Percentiles rank a stretch among this genome's conserved stretches.
Conservation (phyloP, 352 stramenopile species). For the Phytophthora tentaculata region DNA sequence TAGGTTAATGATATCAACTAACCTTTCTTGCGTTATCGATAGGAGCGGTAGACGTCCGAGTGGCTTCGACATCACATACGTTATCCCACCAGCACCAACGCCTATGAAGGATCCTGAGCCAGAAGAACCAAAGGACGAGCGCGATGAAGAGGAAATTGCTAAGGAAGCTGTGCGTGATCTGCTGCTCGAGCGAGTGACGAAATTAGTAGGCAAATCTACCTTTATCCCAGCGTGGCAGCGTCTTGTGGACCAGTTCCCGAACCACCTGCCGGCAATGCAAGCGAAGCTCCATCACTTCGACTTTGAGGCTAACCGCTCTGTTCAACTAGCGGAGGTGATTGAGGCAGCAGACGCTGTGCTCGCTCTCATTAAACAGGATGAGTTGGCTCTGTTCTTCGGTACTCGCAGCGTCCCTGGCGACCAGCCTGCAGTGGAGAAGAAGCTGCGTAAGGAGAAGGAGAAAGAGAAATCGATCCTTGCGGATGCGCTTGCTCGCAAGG, state of each 20-base stretch:
- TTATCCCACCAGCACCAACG: conserved; percentile 66
- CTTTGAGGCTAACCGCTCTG: conserved; percentile 52
- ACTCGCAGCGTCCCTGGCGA: conserved; percentile 64
- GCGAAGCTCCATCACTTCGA: conserved; percentile 80
- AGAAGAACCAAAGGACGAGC: conserved; percentile 73
- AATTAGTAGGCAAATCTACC: conserved; percentile 70
- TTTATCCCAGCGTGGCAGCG: conserved; percentile 63
- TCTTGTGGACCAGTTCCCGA: conserved; percentile 60
- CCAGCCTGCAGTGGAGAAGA: conserved; percentile 58
- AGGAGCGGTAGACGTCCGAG: conserved; percentile 61
- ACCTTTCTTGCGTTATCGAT: conserved; percentile 11
- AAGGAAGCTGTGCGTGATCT: conserved; percentile 81
- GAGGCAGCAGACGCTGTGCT: conserved; percentile 65
- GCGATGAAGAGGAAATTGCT: conserved; percentile 65
- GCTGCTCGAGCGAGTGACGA: conserved; percentile 67
- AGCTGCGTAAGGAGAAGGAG: conserved; percentile 81
- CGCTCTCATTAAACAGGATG: conserved; percentile 62
- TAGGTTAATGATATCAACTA: conserved; percentile 5
- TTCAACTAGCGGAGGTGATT: conserved; percentile 57
- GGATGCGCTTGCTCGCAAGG: conserved; percentile 71
- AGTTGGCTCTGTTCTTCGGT: conserved; percentile 78
- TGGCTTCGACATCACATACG: conserved; percentile 79
- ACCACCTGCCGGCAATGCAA: conserved; percentile 67
- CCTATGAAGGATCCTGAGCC: conserved; percentile 68
- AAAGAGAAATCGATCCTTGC: conserved; percentile 70